These are phyloP conservation scores for Vigna mungo DNA, from an alignment of 306 rosid genomes.

Conservation along the genomic window DNA sequence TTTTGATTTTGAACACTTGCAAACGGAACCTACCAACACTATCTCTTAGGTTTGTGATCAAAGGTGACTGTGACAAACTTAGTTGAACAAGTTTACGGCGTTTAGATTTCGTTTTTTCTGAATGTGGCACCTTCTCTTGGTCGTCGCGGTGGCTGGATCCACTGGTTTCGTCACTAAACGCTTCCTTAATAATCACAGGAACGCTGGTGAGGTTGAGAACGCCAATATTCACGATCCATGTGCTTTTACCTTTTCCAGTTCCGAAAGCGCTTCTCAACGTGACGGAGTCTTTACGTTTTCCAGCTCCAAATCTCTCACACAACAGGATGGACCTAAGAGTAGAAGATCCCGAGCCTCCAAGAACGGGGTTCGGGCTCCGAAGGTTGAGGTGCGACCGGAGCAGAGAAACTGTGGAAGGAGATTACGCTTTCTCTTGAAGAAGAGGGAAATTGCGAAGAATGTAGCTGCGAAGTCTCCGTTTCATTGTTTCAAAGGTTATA, in stretches of 20 bases:
- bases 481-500: constrained; percentile 59
- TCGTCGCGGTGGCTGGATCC: constrained; percentile 76
- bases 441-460: constrained; percentile 54
- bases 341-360: constrained; percentile 36
- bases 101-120: constrained; percentile 8
- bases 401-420: constrained; percentile 48
- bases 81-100: neutral
- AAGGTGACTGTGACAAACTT: neutral
- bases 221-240: constrained; percentile 20
- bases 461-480: constrained; percentile 44
- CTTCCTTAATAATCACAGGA: constrained; percentile 40
- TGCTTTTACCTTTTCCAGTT: constrained; percentile 27
- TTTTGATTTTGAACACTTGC: neutral
- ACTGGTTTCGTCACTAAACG: constrained; percentile 65
- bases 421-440: constrained; percentile 60
- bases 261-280: constrained; percentile 22
- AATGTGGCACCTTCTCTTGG: constrained; percentile 74
- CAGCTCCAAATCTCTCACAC: constrained; percentile 39
- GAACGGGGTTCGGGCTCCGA: constrained; percentile 39
- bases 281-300: constrained; percentile 64
- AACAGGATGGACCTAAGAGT: constrained; percentile 18
- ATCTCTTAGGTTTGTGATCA: neutral
- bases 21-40: neutral
- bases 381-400: constrained; percentile 34
- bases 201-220: neutral